phyloP scores from a whole-genome alignment of 345 rosid species.

The Murraya paniculata region DNA sequence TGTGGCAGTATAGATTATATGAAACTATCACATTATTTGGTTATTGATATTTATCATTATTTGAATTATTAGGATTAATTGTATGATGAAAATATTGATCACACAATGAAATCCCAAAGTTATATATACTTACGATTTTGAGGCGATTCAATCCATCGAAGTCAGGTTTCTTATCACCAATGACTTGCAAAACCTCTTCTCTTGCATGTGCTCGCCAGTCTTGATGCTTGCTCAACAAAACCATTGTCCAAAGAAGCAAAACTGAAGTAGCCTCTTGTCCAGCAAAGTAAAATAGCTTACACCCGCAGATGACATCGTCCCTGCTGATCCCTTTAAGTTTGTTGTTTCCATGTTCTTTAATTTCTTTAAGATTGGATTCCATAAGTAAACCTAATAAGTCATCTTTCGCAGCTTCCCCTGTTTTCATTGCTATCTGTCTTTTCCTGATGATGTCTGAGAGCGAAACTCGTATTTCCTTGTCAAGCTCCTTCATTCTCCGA shows the following conservation, averaged over 20 bases:
- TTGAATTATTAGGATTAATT: too few species aligned
- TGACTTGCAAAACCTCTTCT: conserved; percentile 40
- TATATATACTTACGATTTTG: conserved; percentile 20
- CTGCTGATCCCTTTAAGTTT: conserved; percentile 31
- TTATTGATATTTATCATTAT: too few species aligned
- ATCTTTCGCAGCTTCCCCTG: conserved; percentile 23
- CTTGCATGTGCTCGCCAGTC: conserved; percentile 57
- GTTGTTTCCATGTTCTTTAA: conserved; percentile 12
- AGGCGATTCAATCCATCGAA: neutral
- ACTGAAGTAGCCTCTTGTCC: conserved; percentile 58
- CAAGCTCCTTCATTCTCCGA: neutral
- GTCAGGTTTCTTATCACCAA: conserved; percentile 19
- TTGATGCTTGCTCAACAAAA: conserved; percentile 48
- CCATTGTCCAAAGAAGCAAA: conserved; percentile 46
- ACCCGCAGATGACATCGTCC: conserved; percentile 50
- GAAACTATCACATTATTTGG: too few species aligned
- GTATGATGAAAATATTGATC: too few species aligned
- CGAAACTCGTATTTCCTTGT: too few species aligned
- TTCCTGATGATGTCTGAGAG: conserved; percentile 28
- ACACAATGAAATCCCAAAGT: neutral
- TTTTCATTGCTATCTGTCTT: conserved; percentile 35
- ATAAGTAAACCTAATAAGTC: conserved; percentile 44
- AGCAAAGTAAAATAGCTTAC: conserved; percentile 64
- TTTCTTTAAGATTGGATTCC: conserved; percentile 36
- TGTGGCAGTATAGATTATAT: too few species aligned